phyloP scores from a whole-genome alignment of 177 flowering plant genomes.

The Vitis hybrid region DNA sequence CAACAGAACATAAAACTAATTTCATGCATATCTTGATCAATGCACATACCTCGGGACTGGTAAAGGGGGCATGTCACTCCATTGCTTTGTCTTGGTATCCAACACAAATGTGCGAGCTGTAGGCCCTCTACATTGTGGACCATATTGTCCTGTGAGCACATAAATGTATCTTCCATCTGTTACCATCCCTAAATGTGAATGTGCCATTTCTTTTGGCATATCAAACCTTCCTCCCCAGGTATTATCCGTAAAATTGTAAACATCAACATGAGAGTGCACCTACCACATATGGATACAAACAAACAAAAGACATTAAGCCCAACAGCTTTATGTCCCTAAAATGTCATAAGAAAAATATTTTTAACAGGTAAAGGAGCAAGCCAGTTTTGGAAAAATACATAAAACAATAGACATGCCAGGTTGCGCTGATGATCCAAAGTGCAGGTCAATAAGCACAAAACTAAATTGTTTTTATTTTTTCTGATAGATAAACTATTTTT shows the following conservation, averaged over 20 bases:
- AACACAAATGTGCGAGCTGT: conserved; percentile 63
- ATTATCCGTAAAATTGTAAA: conserved; percentile 75
- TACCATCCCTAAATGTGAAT: conserved; percentile 93
- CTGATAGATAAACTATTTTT: too few species aligned
- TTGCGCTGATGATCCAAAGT: too few species aligned
- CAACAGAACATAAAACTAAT: too few species aligned
- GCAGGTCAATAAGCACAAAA: too few species aligned
- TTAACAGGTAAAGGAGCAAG: too few species aligned
- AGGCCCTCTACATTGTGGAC: conserved; percentile 93
- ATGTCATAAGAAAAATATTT: too few species aligned
- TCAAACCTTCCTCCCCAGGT: conserved; percentile 84
- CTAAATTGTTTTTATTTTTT: too few species aligned
- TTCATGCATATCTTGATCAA: too few species aligned
- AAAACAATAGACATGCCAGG: too few species aligned
- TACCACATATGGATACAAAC: conserved; percentile 16
- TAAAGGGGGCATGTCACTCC: conserved; percentile 70
- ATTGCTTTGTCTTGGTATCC: conserved; percentile 72
- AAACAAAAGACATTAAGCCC: not conserved
- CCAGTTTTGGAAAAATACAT: too few species aligned
- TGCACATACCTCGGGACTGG: conserved; percentile 78
- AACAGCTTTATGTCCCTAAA: too few species aligned
- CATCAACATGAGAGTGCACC: conserved; percentile 97
- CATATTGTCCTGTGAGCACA: conserved; percentile 87
- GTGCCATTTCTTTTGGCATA: conserved; percentile 95
- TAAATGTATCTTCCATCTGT: conserved; percentile 95